Evolutionary conservation across 2,329 filamentous ascomycete species (phyloP).

Genomic region (Aspergillus hortae): DNA sequence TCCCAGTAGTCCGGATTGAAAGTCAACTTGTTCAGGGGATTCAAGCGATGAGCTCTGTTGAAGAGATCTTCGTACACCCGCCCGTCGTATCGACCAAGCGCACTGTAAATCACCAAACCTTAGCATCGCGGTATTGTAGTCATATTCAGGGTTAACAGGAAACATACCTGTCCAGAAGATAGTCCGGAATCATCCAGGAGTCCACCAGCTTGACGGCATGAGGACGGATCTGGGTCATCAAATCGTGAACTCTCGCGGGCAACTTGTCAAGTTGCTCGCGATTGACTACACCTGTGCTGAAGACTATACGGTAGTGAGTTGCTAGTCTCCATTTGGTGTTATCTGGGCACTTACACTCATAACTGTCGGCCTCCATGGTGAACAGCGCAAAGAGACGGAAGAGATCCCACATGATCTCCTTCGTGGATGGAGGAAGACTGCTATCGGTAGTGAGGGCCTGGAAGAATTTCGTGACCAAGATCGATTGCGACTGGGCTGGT

Average conservation of each 20-base stretch:
- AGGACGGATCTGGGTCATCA: slow-evolving; percentile 48
- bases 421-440: slow-evolving; percentile 25
- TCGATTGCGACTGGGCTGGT: slow-evolving; percentile 46
- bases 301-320: background rate
- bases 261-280: background rate
- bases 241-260: slow-evolving; percentile 30
- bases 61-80: slow-evolving; percentile 54
- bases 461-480: slow-evolving; percentile 48
- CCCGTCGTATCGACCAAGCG: slow-evolving; percentile 48
- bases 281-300: background rate
- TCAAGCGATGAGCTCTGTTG: slow-evolving; percentile 49
- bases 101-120: background rate
- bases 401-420: slow-evolving; percentile 36
- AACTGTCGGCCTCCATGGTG: slow-evolving; percentile 44
- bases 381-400: slow-evolving; percentile 49
- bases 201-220: slow-evolving; percentile 53
- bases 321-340: background rate
- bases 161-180: slow-evolving; percentile 41
- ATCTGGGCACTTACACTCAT: slow-evolving; percentile 17
- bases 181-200: slow-evolving; percentile 52
- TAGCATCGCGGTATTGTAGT: background rate
- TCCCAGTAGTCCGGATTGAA: slow-evolving; percentile 41
- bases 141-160: slow-evolving; percentile 31
- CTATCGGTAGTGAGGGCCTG: slow-evolving; percentile 29
- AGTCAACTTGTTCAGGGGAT: slow-evolving; percentile 49